These are phyloP conservation scores for Lipomyces yamadae DNA, from an alignment of 805 yeast species.

Conservation along the genomic window DNA sequence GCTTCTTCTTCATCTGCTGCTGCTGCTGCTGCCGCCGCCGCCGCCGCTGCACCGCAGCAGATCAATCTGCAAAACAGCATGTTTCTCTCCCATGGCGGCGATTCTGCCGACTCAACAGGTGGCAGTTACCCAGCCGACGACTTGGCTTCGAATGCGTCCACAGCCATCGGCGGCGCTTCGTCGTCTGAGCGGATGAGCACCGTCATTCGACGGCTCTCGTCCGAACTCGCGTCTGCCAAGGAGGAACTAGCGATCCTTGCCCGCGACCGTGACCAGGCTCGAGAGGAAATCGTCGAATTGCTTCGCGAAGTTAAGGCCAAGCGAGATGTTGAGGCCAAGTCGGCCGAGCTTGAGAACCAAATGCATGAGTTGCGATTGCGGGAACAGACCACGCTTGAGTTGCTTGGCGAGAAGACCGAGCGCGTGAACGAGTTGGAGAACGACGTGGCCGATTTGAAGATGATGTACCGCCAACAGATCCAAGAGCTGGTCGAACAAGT, in stretches of 20 bases:
- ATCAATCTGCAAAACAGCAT: conserved; percentile 20
- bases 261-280: conserved; percentile 66
- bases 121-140: conserved; percentile 23
- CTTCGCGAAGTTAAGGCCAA: conserved; percentile 46
- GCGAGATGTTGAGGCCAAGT: conserved; percentile 47
- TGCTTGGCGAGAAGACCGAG: conserved; percentile 88
- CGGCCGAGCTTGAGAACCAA: conserved; percentile 53
- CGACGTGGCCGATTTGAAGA: conserved; percentile 88
- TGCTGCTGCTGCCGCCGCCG: too few relatives aligned
- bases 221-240: conserved; percentile 67
- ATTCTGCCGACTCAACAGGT: conserved; percentile 9
- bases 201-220: conserved; percentile 77
- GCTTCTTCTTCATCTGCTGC: too few relatives aligned
- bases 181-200: conserved; percentile 72
- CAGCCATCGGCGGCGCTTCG: conserved; percentile 52
- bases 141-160: conserved; percentile 25
- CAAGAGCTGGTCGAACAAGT: conserved; percentile 76
- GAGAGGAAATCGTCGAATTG: conserved; percentile 66
- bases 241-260: conserved; percentile 63
- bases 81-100: conserved; percentile 6
- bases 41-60: conserved; percentile 8
- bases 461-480: conserved; percentile 78
- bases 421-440: conserved; percentile 81
- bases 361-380: conserved; percentile 48
- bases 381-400: conserved; percentile 64